phyloP scores from a whole-genome alignment of 108 stramenopile species.

The Fragilariopsis cylindrus region DNA sequence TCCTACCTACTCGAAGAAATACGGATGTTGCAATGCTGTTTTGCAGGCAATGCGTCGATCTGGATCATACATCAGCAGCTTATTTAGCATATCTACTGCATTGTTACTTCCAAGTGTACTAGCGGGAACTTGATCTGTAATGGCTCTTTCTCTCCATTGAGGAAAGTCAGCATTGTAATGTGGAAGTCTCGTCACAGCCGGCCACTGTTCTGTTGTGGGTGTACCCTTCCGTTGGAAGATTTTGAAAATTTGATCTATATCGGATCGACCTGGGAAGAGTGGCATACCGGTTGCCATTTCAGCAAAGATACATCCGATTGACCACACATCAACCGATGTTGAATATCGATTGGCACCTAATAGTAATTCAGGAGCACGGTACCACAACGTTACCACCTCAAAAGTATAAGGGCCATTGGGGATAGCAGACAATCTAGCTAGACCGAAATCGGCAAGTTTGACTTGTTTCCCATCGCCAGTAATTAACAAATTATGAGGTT shows the following conservation, averaged over 20 bases:
- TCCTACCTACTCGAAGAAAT: slow-evolving; percentile 49
- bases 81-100: slow-evolving; percentile 76
- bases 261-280: slow-evolving; percentile 82
- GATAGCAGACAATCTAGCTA: slow-evolving; percentile 87
- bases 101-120: slow-evolving; percentile 61
- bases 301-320: slow-evolving; percentile 96
- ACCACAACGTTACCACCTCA: slow-evolving; percentile 98
- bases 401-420: slow-evolving; percentile 86
- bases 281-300: slow-evolving; percentile 94
- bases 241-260: slow-evolving; percentile 89
- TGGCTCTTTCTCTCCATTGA: slow-evolving; percentile 79
- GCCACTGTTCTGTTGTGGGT: slow-evolving; percentile 88
- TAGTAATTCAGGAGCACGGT: slow-evolving; percentile 96
- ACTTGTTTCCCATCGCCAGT: slow-evolving; percentile 76
- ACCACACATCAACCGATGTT: slow-evolving; percentile 94
- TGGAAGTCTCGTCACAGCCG: slow-evolving; percentile 83
- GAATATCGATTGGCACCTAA: slow-evolving; percentile 89
- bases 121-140: slow-evolving; percentile 80
- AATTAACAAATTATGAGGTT: slow-evolving; percentile 90
- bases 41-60: slow-evolving; percentile 84
- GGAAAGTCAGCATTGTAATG: slow-evolving; percentile 93
- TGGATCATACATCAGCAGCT: slow-evolving; percentile 86
- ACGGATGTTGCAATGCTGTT: slow-evolving; percentile 81
- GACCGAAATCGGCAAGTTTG: slow-evolving; percentile 97
- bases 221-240: slow-evolving; percentile 92